These are phyloP conservation scores for Arabidopsis suecica DNA, from an alignment of 345 rosid genomes.

Conservation along the genomic window DNA sequence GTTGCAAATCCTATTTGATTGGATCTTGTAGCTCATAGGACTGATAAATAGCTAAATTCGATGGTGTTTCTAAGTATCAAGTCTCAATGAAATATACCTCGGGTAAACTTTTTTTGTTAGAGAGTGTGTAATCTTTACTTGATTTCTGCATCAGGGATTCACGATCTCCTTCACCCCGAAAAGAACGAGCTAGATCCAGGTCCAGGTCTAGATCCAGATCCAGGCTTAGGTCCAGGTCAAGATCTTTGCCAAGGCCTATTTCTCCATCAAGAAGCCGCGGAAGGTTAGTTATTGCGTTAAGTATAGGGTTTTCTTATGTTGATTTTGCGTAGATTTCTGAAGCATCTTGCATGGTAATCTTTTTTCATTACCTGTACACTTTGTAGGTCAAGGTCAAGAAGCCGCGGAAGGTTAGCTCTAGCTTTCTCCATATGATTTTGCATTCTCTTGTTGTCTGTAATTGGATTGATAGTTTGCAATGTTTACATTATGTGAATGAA, in stretches of 20 bases:
- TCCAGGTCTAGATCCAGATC: constrained; percentile 59
- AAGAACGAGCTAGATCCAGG: constrained; percentile 53
- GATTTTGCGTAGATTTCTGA: not conserved
- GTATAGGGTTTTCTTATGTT: constrained; percentile 20
- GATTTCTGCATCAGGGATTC: constrained; percentile 54
- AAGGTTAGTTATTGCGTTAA: constrained; percentile 60
- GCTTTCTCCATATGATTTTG: constrained; percentile 10
- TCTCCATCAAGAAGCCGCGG: constrained; percentile 80
- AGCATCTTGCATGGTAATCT: not conserved
- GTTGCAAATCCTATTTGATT: not conserved
- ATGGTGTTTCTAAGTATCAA: not conserved
- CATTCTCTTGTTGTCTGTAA: not conserved
- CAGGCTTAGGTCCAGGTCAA: constrained; percentile 63
- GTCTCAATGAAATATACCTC: constrained; percentile 10
- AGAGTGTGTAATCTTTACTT: not conserved
- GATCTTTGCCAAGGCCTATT: constrained; percentile 68
- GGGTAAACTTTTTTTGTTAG: not conserved
- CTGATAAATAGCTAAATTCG: constrained; percentile 2
- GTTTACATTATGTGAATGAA: constrained; percentile 2
- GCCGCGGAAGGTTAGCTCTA: constrained; percentile 73
- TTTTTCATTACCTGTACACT: constrained; percentile 33
- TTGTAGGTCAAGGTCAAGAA: constrained; percentile 78
- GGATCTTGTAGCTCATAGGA: constrained; percentile 9
- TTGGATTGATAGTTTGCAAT: not conserved
- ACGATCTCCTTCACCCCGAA: constrained; percentile 73